Evolutionary conservation across 306 rosid genomes (phyloP), one percentile per base, ranked within the genome.

Genomic region (Erythrophleum fordii): DNA sequence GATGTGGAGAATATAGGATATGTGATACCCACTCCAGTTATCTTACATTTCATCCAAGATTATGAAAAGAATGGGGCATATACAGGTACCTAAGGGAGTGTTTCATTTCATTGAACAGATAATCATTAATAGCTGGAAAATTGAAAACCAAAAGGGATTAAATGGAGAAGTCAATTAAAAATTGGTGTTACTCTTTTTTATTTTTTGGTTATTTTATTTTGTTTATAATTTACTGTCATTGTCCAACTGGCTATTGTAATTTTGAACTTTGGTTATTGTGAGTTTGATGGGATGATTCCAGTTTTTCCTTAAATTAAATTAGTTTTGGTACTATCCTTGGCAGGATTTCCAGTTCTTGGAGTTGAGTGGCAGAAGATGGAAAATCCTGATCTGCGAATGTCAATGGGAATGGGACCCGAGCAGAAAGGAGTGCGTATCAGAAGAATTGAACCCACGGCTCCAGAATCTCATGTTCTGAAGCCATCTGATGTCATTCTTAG

Each of bases 331-430:
- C 18, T 75, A 18, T 79, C 35, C 29, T 44, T 80, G 35, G 44
- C 69, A 93, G 97, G 97, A 77, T 93, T 93, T 87, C 97, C 96
- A 28, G 77, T 89, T 85, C 97, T 93, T 73, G 94, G 96, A 34
- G 85, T 93, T 80, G 94, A 91, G 88, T 93, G 97, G 94, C 97
- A 93, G 88, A 93, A 93, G 80, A 91, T 93, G 92, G 97, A 93
- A 88, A 93, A 93, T 81, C 97, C 97, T 83, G 96, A 93, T 83
- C 85, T 93, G 73, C 85, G 94, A 29, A 76, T 55, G 79, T 85
- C 92, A 56, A 85, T 87, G 90, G 94, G 96, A 31, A 91, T 91
- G 97, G 86, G 80, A 84, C 77, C 89, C 59, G 89, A 89, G 59
- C 94, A 91, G 72, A 93, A 91, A 85, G 97, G 97, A 81, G 97